Conservation (phyloP, 202 grass and related monocot genomes). For the Bolboschoenoplectus hybrid region DNA sequence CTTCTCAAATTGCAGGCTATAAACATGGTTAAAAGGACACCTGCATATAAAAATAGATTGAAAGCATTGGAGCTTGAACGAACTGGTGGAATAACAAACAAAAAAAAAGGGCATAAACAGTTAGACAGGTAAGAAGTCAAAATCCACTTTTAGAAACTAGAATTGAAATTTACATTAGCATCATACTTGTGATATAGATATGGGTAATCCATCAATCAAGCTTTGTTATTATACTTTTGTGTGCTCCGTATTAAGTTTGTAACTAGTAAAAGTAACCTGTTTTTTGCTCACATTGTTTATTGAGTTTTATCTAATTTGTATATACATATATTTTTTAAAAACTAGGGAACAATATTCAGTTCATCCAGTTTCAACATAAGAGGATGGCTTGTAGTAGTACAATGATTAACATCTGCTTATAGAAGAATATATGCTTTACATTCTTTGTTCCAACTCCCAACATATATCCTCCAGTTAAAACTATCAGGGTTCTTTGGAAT, state of each 20-base stretch:
- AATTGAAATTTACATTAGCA: not conserved
- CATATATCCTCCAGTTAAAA: not conserved
- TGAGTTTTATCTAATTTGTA: not conserved
- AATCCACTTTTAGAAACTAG: not conserved
- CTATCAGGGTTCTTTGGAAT: not conserved
- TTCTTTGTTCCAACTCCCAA: slow-evolving; percentile 2
- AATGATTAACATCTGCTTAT: not conserved
- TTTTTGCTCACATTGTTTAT: not conserved
- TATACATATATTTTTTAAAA: not conserved
- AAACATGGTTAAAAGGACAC: slow-evolving; percentile 91
- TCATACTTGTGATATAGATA: not conserved
- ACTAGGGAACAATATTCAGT: not conserved
- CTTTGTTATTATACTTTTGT: not conserved
- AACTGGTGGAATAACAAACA: slow-evolving; percentile 73
- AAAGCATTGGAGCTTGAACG: slow-evolving; percentile 93
- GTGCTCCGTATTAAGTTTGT: not conserved
- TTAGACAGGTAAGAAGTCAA: slow-evolving; percentile 71
- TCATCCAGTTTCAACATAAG: slow-evolving; percentile 3
- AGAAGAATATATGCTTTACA: not conserved
- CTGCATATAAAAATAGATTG: slow-evolving; percentile 95
- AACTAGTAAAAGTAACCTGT: not conserved
- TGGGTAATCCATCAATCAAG: not conserved
- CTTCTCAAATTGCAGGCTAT: slow-evolving; percentile 59
- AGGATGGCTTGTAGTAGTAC: not conserved
- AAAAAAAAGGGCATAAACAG: slow-evolving; percentile 91